phyloP scores from a whole-genome alignment of 2,329 filamentous ascomycete species.

The Ophiostoma australiae region DNA sequence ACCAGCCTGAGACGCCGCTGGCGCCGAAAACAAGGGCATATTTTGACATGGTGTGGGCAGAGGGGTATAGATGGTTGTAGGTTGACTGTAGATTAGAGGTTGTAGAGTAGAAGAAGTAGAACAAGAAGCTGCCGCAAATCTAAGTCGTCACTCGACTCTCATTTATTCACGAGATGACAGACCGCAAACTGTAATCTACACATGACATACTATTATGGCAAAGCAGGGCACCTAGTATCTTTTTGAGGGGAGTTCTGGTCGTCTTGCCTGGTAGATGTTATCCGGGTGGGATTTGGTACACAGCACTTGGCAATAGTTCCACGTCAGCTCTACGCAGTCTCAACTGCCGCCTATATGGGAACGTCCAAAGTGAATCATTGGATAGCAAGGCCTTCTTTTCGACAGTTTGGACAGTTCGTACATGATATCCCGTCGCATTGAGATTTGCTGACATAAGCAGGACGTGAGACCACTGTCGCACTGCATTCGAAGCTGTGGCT shows the following conservation, averaged over 20 bases:
- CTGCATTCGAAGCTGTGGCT: not conserved
- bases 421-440: not conserved
- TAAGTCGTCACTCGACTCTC: not conserved
- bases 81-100: not conserved
- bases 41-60: not conserved
- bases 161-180: not conserved
- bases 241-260: not conserved
- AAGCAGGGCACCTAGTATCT: not conserved
- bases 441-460: not conserved
- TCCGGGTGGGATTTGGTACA: not conserved
- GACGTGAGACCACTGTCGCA: not conserved
- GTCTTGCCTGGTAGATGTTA: not conserved
- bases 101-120: not conserved
- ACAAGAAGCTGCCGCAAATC: not conserved
- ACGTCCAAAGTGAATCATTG: too few relatives aligned
- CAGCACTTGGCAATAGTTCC: not conserved
- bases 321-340: not conserved
- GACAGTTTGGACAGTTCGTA: not conserved
- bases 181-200: too few relatives aligned
- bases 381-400: not conserved
- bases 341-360: too few relatives aligned
- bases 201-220: not conserved
- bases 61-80: not conserved
- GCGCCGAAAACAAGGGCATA: slow-evolving; percentile 29
- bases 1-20: slow-evolving; percentile 47